phyloP scores from a whole-genome alignment of 129 eudicot species.

The Pulicaria dysenterica region DNA sequence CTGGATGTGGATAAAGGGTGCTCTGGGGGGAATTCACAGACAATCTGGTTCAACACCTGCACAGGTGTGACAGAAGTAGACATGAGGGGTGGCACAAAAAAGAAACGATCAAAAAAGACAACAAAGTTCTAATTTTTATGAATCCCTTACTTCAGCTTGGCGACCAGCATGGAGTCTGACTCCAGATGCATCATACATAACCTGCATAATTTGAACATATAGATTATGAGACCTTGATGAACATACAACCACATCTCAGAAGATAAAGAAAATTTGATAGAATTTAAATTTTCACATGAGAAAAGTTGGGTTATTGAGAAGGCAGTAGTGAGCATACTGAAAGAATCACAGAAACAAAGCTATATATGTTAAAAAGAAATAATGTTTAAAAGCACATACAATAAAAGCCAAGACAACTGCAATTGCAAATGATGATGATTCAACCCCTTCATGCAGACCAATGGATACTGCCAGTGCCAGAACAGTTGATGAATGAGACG shows the following conservation, averaged over 20 bases:
- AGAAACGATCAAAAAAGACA: not conserved
- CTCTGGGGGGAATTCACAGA: slow-evolving; percentile 65
- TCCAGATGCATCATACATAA: slow-evolving; percentile 70
- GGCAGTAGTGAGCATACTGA: too few relatives aligned
- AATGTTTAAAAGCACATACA: slow-evolving; percentile 35
- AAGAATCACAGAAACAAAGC: not conserved
- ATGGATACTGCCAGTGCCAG: slow-evolving; percentile 55
- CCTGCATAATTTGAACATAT: slow-evolving; percentile 40
- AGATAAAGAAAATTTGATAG: not conserved
- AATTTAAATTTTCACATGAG: not conserved
- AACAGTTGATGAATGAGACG: slow-evolving; percentile 69
- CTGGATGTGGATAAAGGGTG: slow-evolving; percentile 57
- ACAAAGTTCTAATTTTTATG: not conserved
- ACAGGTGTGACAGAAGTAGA: slow-evolving; percentile 18
- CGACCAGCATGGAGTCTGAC: slow-evolving; percentile 72
- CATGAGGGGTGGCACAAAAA: not conserved
- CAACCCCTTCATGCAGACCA: slow-evolving; percentile 65
- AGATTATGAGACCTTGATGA: not conserved
- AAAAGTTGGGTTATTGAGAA: not conserved
- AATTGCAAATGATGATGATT: slow-evolving; percentile 50
- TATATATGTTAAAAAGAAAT: not conserved
- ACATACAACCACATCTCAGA: not conserved
- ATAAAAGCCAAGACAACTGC: slow-evolving; percentile 60
- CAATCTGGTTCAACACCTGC: slow-evolving; percentile 68
- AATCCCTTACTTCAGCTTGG: slow-evolving; percentile 62